Base-by-base conservation (phyloP, 768 basidiomycete genomes). In the Kwoniella europaea region DNA sequence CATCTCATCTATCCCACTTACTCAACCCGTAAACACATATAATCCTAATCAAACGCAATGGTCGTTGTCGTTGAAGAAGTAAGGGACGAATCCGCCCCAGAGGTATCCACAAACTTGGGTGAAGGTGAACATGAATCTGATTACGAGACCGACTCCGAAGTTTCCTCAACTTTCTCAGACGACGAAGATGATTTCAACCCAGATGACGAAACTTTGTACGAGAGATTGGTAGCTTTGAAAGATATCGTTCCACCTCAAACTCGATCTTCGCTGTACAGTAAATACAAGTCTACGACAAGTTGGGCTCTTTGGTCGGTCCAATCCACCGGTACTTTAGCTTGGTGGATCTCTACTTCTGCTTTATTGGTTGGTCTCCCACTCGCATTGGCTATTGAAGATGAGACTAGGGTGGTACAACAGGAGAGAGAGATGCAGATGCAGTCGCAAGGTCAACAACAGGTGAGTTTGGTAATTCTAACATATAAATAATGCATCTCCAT, bases 241-340 rank as follows among this genome's bases (percentile, higher is more conserved):
- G 96, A 99, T 87, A 98, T 99, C 81, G 89, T 99, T 4, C 91
- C 95, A 7, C 97, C 97, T 24, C 86, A 91, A 10, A 95, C 95
- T 50, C 90, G 97, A 71, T 90, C 92, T 76, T 86, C 85, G 79
- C 88, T 98, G 74, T 84, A 88, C 61, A 86, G 89, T 24, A 88
- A 87, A 63, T 77, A 92, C 67, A 85, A 87, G 29, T 87, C 87
- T 59, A 88, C 92, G 0, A 86, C 89, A 4, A 85, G 88, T 2
- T 88, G 90, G 83, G 64, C 92, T 42, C 91, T 89, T 80, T 88
- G 88, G 69, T 86, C 88, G 7, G 87, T 89, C 59, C 92, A 90
- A 85, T 76, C 92, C 62, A 88, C 90, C 43, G 96, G 97, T 15
- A 94, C 91, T 83, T 85, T 94, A 76, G 92, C 95, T 67, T 99